phyloP scores from a whole-genome alignment of 2,329 filamentous ascomycete species.

The Aspergillus sp. region DNA sequence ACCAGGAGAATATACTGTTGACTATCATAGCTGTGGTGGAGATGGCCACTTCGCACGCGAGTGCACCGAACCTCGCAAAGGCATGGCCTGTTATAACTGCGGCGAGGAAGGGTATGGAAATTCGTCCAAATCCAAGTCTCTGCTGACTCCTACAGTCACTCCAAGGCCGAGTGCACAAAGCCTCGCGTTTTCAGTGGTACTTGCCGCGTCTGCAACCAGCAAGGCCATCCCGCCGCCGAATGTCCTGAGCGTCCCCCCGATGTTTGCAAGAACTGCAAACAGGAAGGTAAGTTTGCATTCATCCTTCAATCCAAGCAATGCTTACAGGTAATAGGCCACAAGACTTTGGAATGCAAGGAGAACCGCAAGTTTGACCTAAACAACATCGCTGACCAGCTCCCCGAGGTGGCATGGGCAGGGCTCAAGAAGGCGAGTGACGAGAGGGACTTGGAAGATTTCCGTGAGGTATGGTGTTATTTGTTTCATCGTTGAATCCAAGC shows the following conservation, averaged over 20 bases:
- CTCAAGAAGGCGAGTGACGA: conserved; percentile 51
- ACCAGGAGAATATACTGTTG: background rate
- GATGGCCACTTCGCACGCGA: conserved; percentile 42
- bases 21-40: conserved; percentile 33
- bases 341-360: conserved; percentile 45
- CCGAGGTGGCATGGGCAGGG: conserved; percentile 51
- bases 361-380: conserved; percentile 46
- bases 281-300: conserved; percentile 38
- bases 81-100: conserved; percentile 45
- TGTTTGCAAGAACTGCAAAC: conserved; percentile 49
- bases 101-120: conserved; percentile 39
- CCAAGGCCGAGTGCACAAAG: conserved; percentile 47
- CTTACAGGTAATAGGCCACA: conserved; percentile 37
- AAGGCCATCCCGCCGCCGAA: conserved; percentile 46
- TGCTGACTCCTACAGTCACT: conserved; percentile 32
- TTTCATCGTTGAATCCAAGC: background rate
- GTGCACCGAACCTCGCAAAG: conserved; percentile 44
- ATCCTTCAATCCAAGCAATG: too few species aligned
- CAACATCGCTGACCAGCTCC: conserved; percentile 47
- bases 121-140: background rate
- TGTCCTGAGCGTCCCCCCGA: conserved; percentile 46
- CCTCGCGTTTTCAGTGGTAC: conserved; percentile 49
- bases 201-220: conserved; percentile 47
- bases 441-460: conserved; percentile 53
- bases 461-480: conserved; percentile 33